Evolutionary conservation across 257 asterid genomes (phyloP), one percentile per base, ranked within the genome.

Genomic region (Catharanthus roseus): DNA sequence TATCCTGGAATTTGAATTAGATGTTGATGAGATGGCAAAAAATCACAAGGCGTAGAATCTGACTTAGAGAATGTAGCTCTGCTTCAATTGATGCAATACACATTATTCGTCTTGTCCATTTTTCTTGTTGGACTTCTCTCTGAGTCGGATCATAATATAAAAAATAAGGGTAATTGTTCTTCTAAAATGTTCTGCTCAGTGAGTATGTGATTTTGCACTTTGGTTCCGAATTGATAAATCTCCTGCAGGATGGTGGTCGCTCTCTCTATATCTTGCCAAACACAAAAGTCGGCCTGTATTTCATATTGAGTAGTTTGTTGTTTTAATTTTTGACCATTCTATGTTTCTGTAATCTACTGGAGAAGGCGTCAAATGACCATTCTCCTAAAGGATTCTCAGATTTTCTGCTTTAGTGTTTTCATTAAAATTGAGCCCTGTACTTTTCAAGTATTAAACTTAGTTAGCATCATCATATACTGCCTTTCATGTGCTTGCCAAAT

Each of bases 1-100:
- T 21, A 79, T 92, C 74, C 80, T 92, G 39, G 90, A 85, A 85
- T 86, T 89, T 31, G 98, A 92, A 82, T 86, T 89, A 58, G 98
- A 92, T 70, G 88, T 92, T 12, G 95, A 89, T 34, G 96, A 88
- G 78, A 83, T 92, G 96, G 83, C 81, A 16, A 86, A 84, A 65
- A 85, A 80, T 78, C 96, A 88, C 80, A 88, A 86, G 78, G 78
- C 82, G 13, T 86, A 86, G 85, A 66, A 42, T 47, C 50, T 26
- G 44, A 29, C 28, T 24, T 16, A n/a, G 53, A 21, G 29, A 44
- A 74, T 51, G 51, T 21, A 18, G 78, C 66, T 55, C 26, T 44
- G 70, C 54, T 64, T 60, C 36, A 44, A 67, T 71, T 54, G 31
- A 23, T 66, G 57, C 31, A 42, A 70, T 55, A 66, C 63, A 10